phyloP scores from a whole-genome alignment of 352 stramenopile species.

The Phytophthora idaei region DNA sequence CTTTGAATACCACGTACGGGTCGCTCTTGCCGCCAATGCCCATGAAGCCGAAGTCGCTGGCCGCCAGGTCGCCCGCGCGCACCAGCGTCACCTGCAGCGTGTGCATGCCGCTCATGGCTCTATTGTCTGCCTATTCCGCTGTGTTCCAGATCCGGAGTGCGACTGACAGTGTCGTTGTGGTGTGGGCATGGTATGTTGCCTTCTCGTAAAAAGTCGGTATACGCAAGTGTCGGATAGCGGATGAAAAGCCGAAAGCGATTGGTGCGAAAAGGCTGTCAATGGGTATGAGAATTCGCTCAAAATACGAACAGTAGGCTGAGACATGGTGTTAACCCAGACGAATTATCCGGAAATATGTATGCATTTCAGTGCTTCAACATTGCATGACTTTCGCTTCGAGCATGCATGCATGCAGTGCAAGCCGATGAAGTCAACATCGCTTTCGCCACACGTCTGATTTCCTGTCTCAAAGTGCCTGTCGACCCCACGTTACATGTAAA shows the following conservation, averaged over 20 bases:
- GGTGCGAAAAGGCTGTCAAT: too few species aligned
- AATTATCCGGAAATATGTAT: neutral
- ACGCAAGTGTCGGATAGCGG: neutral
- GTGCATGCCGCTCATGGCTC: constrained; percentile 48
- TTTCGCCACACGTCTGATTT: constrained; percentile 31
- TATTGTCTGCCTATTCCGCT: constrained; percentile 2
- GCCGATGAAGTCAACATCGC: constrained; percentile 3
- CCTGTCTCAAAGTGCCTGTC: constrained; percentile 22
- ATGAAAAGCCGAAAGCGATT: too few species aligned
- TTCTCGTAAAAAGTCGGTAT: constrained; percentile 26
- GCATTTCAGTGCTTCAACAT: neutral
- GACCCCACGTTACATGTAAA: neutral
- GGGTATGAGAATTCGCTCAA: neutral
- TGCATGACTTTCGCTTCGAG: neutral
- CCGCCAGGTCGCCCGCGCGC: constrained; percentile 51
- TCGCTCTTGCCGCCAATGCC: constrained; percentile 78
- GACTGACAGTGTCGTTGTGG: constrained; percentile 18
- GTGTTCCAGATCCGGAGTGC: constrained; percentile 32
- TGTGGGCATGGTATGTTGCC: constrained; percentile 31
- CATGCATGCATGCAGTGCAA: constrained; percentile 3
- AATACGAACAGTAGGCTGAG: neutral
- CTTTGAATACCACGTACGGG: constrained; percentile 72
- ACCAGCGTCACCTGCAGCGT: constrained; percentile 66
- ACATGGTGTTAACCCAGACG: neutral
- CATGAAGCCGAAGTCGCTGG: constrained; percentile 71